These are phyloP conservation scores for Nakazawaea sp. DNA, from an alignment of 805 yeast genomes.

Conservation along the genomic window DNA sequence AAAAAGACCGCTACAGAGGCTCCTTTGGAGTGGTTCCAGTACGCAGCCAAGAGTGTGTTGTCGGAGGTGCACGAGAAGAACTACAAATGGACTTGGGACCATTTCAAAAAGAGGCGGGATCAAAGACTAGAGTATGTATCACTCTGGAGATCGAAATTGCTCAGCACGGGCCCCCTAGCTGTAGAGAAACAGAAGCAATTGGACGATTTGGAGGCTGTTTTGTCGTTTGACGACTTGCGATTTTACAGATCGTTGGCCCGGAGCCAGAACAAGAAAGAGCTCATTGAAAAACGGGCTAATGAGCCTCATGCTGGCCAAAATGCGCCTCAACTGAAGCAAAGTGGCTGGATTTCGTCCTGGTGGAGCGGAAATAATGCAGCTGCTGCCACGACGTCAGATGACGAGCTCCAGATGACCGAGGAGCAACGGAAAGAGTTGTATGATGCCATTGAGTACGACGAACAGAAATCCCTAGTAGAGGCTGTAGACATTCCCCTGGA, in stretches of 20 bases:
- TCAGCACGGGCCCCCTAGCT: constrained; percentile 15
- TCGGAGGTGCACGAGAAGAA: constrained; percentile 78
- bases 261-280: constrained; percentile 55
- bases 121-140: constrained; percentile 60
- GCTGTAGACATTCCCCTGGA: constrained; percentile 68
- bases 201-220: constrained; percentile 45
- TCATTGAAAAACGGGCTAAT: constrained; percentile 14
- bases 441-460: constrained; percentile 90
- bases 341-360: constrained; percentile 70
- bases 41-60: constrained; percentile 69
- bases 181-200: constrained; percentile 30
- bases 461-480: constrained; percentile 41
- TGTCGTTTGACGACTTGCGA: constrained; percentile 73
- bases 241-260: constrained; percentile 81
- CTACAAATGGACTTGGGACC: constrained; percentile 85
- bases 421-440: constrained; percentile 86
- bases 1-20: constrained; percentile 41
- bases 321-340: constrained; percentile 7
- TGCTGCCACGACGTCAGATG: constrained; percentile 17
- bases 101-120: constrained; percentile 63
- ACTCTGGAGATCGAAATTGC: constrained; percentile 59
- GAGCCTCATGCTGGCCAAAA: constrained; percentile 4
- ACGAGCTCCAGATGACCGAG: constrained; percentile 56
- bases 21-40: constrained; percentile 77
- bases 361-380: constrained; percentile 37